Evolutionary conservation across 768 basidiomycete species (phyloP).

Genomic region (Rhodotorula kratochvilovae): DNA sequence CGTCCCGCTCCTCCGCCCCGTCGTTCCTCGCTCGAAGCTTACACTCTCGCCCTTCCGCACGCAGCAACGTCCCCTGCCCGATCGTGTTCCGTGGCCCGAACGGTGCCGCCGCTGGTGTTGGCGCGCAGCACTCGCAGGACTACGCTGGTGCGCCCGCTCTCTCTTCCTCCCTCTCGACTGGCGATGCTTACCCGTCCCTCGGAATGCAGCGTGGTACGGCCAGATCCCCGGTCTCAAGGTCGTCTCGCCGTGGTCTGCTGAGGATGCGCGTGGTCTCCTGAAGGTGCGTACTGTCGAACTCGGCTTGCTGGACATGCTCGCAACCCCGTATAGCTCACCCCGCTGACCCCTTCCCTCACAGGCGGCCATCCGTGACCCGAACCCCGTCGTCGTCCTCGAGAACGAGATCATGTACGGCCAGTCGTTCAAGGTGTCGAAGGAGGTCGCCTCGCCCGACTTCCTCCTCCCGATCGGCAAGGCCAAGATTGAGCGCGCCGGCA

Average conservation of each 20-base stretch:
- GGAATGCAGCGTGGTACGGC: conserved; percentile 45
- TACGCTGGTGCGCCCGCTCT: conserved; percentile 78
- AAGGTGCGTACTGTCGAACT: no score
- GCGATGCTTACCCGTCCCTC: neutral
- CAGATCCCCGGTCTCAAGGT: conserved; percentile 91
- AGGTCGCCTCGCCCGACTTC: conserved; percentile 93
- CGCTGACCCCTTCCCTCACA: conserved; percentile 44
- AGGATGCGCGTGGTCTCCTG: conserved; percentile 96
- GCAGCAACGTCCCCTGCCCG: conserved; percentile 64
- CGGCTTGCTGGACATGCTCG: no score
- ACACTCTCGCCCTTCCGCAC: neutral
- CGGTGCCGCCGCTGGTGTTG: conserved; percentile 95
- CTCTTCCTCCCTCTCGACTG: neutral
- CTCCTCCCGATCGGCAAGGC: conserved; percentile 93
- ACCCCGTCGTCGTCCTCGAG: conserved; percentile 96
- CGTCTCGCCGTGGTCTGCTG: conserved; percentile 94
- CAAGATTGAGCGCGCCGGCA: conserved; percentile 88
- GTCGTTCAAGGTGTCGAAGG: conserved; percentile 89
- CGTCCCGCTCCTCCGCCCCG: conserved; percentile 50
- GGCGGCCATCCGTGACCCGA: conserved; percentile 96
- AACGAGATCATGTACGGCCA: conserved; percentile 99
- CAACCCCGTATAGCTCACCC: no score
- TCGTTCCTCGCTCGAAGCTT: no score
- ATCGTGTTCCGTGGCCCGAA: conserved; percentile 99
- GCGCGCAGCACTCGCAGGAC: conserved; percentile 94